Evolutionary conservation across 2,329 filamentous ascomycete genomes (phyloP).

Genomic region (Penicillium capsulatum): DNA sequence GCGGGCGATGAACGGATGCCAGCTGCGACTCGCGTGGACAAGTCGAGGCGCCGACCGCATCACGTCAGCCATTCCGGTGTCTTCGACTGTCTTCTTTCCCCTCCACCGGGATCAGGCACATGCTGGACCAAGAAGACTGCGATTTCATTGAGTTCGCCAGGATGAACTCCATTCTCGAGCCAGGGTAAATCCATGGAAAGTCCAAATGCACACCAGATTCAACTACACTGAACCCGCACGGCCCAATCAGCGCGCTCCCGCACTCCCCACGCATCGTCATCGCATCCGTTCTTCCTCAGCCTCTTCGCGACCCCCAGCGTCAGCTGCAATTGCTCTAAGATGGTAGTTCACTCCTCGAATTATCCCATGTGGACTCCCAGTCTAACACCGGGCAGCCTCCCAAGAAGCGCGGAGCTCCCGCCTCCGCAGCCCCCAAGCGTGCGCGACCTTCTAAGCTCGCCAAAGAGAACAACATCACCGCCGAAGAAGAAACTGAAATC

Average conservation of each 20-base stretch:
- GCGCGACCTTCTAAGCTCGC: slow-evolving; percentile 78
- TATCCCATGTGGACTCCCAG: slow-evolving; percentile 1
- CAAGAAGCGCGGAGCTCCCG: slow-evolving; percentile 34
- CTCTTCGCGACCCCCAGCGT: slow-evolving; percentile 2
- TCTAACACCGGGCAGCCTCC: slow-evolving; percentile 27
- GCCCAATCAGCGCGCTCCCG: not conserved
- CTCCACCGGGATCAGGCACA: too few relatives aligned
- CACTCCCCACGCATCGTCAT: not conserved
- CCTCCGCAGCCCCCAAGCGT: slow-evolving; percentile 35
- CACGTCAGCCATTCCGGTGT: slow-evolving; percentile 26
- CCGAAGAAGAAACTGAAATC: slow-evolving; percentile 83
- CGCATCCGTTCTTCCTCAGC: not conserved
- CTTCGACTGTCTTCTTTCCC: slow-evolving; percentile 23
- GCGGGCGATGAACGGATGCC: slow-evolving; percentile 6
- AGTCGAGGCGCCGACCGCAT: slow-evolving; percentile 21
- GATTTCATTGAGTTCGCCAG: too few relatives aligned
- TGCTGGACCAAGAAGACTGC: too few relatives aligned
- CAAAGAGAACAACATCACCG: slow-evolving; percentile 81
- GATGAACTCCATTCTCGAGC: too few relatives aligned
- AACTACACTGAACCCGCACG: too few relatives aligned
- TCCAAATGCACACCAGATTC: too few relatives aligned
- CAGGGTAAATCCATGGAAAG: too few relatives aligned
- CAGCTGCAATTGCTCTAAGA: not conserved
- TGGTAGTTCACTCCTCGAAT: not conserved
- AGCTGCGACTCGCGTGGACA: slow-evolving; percentile 4